Conservation (phyloP, 441 rosid species). For the Sinapis alba region DNA sequence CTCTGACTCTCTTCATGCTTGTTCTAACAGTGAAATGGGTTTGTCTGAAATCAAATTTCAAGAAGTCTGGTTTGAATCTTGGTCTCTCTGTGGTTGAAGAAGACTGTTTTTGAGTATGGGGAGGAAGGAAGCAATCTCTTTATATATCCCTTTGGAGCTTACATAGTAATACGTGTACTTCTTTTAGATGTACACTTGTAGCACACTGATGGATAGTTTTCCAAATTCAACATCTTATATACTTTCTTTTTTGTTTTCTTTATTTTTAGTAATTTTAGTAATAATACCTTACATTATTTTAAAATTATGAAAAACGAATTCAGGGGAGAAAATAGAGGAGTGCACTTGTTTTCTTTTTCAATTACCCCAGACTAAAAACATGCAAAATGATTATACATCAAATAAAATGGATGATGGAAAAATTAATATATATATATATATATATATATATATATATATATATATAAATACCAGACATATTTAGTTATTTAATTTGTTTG, state of each 20-base stretch:
- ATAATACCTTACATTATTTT: too few species aligned
- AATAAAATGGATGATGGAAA: background rate
- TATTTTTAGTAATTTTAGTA: background rate
- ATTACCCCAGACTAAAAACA: background rate
- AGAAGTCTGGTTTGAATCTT: conserved; percentile 7
- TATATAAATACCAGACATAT: background rate
- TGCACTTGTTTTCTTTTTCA: background rate
- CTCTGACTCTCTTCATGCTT: conserved; percentile 50
- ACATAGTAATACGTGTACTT: conserved; percentile 4
- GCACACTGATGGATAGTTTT: conserved; percentile 27
- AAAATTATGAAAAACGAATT: too few species aligned
- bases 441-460: too few species aligned
- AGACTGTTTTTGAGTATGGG: background rate
- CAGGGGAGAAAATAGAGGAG: too few species aligned
- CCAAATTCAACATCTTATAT: background rate
- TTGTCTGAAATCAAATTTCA: background rate
- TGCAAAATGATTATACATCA: too few species aligned
- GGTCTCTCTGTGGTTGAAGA: conserved; percentile 15
- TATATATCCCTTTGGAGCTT: conserved; percentile 11
- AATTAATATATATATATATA: too few species aligned
- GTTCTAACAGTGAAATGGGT: background rate
- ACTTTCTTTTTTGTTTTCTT: background rate
- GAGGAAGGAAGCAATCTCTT: background rate
- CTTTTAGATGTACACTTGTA: conserved; percentile 10
- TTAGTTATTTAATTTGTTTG: too few species aligned